A percentile compares a stretch with the other conserved stretches of the same genome.
These are phyloP conservation scores for Penicillium sp. DNA, from an alignment of 2,329 filamentous ascomycete genomes.

Conservation along the genomic window DNA sequence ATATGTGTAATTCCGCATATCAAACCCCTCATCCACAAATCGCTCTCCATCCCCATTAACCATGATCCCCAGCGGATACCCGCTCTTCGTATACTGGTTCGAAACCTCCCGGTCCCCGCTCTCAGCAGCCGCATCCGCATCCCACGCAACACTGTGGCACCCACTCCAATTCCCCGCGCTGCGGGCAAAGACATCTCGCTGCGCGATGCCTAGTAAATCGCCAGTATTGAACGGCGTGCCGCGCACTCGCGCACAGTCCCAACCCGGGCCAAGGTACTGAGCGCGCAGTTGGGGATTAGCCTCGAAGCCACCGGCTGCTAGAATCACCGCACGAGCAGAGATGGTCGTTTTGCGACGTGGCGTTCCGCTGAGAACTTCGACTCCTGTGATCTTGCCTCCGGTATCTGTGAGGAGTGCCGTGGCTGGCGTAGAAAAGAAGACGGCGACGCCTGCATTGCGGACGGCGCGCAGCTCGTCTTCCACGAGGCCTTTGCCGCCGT, in stretches of 20 bases:
- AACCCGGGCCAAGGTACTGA: slow-evolving; percentile 59
- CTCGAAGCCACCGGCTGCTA: slow-evolving; percentile 64
- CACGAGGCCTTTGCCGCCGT: slow-evolving; percentile 63
- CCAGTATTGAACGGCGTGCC: slow-evolving; percentile 68
- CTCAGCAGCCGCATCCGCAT: slow-evolving; percentile 60
- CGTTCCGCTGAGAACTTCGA: slow-evolving; percentile 14
- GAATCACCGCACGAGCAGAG: slow-evolving; percentile 26
- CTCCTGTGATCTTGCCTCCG: slow-evolving; percentile 8
- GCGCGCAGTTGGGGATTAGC: slow-evolving; percentile 59
- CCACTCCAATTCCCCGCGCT: slow-evolving; percentile 63
- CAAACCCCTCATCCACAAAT: slow-evolving; percentile 68
- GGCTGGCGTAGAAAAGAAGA: slow-evolving; percentile 43
- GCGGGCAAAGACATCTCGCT: slow-evolving; percentile 54
- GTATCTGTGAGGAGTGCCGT: not conserved
- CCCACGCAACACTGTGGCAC: slow-evolving; percentile 67
- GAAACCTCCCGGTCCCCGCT: slow-evolving; percentile 60
- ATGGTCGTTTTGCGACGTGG: slow-evolving; percentile 16
- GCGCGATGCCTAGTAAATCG: slow-evolving; percentile 57
- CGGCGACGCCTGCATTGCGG: slow-evolving; percentile 42
- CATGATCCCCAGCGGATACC: slow-evolving; percentile 68
- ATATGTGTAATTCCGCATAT: slow-evolving; percentile 69
- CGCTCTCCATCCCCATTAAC: slow-evolving; percentile 60
- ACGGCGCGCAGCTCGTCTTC: slow-evolving; percentile 52
- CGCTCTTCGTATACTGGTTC: slow-evolving; percentile 70
- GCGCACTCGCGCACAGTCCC: slow-evolving; percentile 64